A percentile compares a stretch with the other conserved stretches of the same genome.
Conservation (phyloP, 257 asterid genomes). For the Leonotis leonurus region DNA sequence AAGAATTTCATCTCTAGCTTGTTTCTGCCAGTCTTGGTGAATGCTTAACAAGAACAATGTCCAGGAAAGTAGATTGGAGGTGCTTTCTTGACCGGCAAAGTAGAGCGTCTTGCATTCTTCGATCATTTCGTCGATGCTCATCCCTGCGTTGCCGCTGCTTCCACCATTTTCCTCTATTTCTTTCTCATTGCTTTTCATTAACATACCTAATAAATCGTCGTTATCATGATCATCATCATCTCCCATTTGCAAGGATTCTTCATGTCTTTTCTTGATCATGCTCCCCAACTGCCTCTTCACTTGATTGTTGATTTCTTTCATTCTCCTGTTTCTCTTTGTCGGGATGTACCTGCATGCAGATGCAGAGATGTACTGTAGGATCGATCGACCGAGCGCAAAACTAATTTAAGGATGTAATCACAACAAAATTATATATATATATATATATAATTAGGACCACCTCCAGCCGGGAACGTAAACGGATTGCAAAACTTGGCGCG, state of each 20-base stretch:
- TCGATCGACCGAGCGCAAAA: too few relatives aligned
- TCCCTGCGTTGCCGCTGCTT: slow-evolving; percentile 24
- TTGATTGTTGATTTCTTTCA: slow-evolving; percentile 30
- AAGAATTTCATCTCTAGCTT: slow-evolving; percentile 42
- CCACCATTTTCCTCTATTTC: slow-evolving; percentile 35
- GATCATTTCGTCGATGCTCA: slow-evolving; percentile 45
- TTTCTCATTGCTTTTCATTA: slow-evolving; percentile 30
- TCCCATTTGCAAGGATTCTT: slow-evolving; percentile 19
- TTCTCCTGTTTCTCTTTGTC: slow-evolving; percentile 37
- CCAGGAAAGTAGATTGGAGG: slow-evolving; percentile 41
- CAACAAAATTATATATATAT: too few relatives aligned
- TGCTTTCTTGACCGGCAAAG: slow-evolving; percentile 49
- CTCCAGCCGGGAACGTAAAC: slow-evolving; percentile 51
- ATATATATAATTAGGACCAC: slow-evolving; percentile 12
- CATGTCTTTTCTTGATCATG: slow-evolving; percentile 25
- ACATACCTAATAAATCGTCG: slow-evolving; percentile 28
- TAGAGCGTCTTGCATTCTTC: slow-evolving; percentile 53
- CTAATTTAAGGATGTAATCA: too few relatives aligned
- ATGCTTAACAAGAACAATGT: slow-evolving; percentile 38
- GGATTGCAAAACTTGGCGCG: slow-evolving; percentile 34
- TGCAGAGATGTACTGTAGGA: too few relatives aligned
- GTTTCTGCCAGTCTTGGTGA: slow-evolving; percentile 45
- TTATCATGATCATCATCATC: slow-evolving; percentile 26
- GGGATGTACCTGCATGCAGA: slow-evolving; percentile 33
- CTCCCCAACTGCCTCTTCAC: slow-evolving; percentile 19